Evolutionary conservation across 2,329 filamentous ascomycete species (phyloP).

Genomic region (Monosporascus cannonballus): DNA sequence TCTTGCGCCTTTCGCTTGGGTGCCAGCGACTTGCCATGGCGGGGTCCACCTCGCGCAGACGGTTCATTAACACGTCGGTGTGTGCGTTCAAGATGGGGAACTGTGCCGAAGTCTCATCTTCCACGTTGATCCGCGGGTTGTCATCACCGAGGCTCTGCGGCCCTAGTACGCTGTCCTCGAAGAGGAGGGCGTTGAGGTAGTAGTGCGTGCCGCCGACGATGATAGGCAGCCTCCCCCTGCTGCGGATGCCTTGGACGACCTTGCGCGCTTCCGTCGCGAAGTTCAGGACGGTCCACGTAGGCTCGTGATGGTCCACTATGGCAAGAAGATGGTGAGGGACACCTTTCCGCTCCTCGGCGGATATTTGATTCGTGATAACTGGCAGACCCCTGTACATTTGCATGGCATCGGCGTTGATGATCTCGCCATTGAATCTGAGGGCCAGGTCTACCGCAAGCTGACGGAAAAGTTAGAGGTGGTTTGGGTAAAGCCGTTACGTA

Average conservation of each 20-base stretch:
- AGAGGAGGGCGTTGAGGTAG: conserved; percentile 84
- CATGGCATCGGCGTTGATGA: conserved; percentile 98
- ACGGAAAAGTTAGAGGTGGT: conserved; percentile 6
- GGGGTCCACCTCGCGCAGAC: conserved; percentile 76
- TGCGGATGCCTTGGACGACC: conserved; percentile 71
- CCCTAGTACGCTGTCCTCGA: conserved; percentile 62
- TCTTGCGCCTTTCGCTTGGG: conserved; percentile 86
- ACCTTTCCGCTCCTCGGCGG: conserved; percentile 64
- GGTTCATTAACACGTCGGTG: conserved; percentile 65
- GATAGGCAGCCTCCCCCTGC: conserved; percentile 75
- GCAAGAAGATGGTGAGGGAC: conserved; percentile 86
- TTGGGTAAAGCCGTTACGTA: background rate
- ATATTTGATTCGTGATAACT: conserved; percentile 93
- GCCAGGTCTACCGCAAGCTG: conserved; percentile 89
- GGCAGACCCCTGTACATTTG: conserved; percentile 90
- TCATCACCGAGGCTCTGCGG: conserved; percentile 24
- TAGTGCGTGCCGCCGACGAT: conserved; percentile 94
- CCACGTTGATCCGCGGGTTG: conserved; percentile 23
- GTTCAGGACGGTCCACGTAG: conserved; percentile 75
- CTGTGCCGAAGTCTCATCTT: conserved; percentile 33
- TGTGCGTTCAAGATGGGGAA: conserved; percentile 68
- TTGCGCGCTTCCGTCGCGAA: conserved; percentile 66
- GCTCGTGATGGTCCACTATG: conserved; percentile 66
- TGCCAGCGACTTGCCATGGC: conserved; percentile 90
- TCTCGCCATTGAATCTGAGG: conserved; percentile 75